Percentiles rank a stretch among this genome's conserved stretches.
Conservation (phyloP, 176 grass and related monocot species). For the Rhynchospora pubera region DNA sequence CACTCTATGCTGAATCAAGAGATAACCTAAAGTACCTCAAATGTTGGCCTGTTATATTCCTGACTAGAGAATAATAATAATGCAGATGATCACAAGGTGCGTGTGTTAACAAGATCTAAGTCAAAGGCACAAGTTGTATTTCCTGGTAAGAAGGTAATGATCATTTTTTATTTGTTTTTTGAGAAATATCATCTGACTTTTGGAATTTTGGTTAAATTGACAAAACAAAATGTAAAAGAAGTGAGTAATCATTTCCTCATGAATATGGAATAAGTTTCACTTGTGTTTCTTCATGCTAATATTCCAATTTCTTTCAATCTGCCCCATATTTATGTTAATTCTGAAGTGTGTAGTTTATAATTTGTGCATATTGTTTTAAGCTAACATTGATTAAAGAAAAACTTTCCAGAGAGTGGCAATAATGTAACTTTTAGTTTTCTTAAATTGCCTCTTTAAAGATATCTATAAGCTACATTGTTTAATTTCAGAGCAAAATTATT, state of each 20-base stretch:
- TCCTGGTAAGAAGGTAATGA: conserved; percentile 74
- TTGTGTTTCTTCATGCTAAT: not conserved
- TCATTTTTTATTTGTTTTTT: not conserved
- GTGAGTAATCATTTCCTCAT: not conserved
- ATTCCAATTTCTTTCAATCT: not conserved
- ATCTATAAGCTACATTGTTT: not conserved
- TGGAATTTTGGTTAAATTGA: not conserved
- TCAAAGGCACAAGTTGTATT: conserved; percentile 55
- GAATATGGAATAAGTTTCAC: not conserved
- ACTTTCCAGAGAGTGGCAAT: not conserved
- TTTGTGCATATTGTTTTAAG: not conserved
- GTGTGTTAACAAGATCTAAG: conserved; percentile 66
- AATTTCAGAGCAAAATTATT: conserved; percentile 46
- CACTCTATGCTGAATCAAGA: no score
- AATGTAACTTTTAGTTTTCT: not conserved
- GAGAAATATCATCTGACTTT: not conserved
- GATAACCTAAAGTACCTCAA: no score
- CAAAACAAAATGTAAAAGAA: not conserved
- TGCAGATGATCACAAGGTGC: conserved; percentile 72
- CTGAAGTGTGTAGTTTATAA: not conserved
- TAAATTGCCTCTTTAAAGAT: not conserved
- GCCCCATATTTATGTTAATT: not conserved
- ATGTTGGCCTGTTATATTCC: not conserved
- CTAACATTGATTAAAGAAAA: not conserved
- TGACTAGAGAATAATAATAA: not conserved